A percentile compares a stretch with the other conserved stretches of the same genome.
These are phyloP conservation scores for Passiflora organensis DNA, from an alignment of 345 rosid species.

Conservation along the genomic window DNA sequence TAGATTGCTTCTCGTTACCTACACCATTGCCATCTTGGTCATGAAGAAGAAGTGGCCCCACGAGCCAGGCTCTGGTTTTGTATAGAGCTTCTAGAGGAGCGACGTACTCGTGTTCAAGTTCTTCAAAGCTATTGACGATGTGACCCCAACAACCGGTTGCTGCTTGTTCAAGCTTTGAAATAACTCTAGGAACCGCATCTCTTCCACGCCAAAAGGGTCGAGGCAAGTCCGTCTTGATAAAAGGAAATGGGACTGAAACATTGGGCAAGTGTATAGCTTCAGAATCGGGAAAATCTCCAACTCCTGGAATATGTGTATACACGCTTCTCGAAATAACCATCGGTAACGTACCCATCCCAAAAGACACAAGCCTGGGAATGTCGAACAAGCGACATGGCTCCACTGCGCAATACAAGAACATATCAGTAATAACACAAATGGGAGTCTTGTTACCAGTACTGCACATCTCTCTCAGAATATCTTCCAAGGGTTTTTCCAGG, in stretches of 20 bases:
- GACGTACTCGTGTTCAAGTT: conserved; percentile 19
- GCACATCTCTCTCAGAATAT: conserved; percentile 9
- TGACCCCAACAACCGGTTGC: conserved; percentile 20
- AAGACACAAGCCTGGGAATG: conserved; percentile 24
- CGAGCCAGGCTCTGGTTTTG: conserved; percentile 8
- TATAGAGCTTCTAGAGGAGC: conserved; percentile 6
- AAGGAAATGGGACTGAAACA: conserved; percentile 8
- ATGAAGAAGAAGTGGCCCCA: conserved; percentile 13
- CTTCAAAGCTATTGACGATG: conserved; percentile 23
- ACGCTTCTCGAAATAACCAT: conserved; percentile 2
- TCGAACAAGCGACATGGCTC: conserved; percentile 9
- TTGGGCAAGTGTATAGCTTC: not conserved
- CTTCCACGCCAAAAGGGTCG: not conserved
- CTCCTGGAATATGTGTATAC: not conserved
- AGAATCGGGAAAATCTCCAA: not conserved
- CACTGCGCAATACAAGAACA: conserved; percentile 22
- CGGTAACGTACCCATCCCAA: conserved; percentile 17
- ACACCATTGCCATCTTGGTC: not conserved
- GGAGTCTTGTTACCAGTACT: not conserved
- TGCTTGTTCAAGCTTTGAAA: conserved; percentile 3
- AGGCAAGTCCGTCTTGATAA: conserved; percentile 17
- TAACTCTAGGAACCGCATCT: not conserved
- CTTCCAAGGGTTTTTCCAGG: conserved; percentile 22
- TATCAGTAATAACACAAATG: conserved; percentile 25
- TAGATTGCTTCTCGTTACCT: not conserved